phyloP scores from a whole-genome alignment of 2,329 filamentous ascomycete genomes.

The Fusarium longipes region DNA sequence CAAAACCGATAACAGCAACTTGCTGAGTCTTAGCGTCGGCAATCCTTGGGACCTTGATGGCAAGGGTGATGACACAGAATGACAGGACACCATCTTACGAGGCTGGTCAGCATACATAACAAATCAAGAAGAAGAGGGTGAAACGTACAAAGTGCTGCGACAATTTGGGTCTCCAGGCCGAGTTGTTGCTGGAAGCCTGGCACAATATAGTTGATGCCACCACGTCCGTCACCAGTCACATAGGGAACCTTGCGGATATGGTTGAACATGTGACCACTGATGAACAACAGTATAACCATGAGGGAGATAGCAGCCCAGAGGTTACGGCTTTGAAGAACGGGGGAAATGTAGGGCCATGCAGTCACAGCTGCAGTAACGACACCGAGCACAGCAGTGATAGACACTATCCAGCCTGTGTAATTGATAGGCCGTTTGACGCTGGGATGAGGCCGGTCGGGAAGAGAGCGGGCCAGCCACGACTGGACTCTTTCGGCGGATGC shows the following conservation, averaged over 20 bases:
- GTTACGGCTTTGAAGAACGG: conserved; percentile 88
- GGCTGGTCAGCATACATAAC: neutral
- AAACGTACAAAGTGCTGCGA: conserved; percentile 88
- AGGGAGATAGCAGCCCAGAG: conserved; percentile 92
- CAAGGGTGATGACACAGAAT: conserved; percentile 90
- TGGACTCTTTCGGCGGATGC: conserved; percentile 82
- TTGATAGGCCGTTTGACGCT: conserved; percentile 86
- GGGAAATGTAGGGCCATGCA: conserved; percentile 81
- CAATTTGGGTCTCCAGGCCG: conserved; percentile 93
- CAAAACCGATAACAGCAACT: conserved; percentile 83
- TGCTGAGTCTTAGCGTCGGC: conserved; percentile 81
- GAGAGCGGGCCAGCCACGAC: conserved; percentile 80
- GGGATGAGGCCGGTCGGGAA: conserved; percentile 82
- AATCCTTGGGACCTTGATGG: conserved; percentile 92
- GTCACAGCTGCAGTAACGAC: conserved; percentile 75
- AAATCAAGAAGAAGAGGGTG: neutral
- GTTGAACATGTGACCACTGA: conserved; percentile 99
- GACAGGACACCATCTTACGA: conserved; percentile 74
- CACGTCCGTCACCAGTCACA: conserved; percentile 83
- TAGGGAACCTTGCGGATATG: conserved; percentile 97
- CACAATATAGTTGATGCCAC: conserved; percentile 91
- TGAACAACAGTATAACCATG: conserved; percentile 91
- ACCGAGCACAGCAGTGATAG: conserved; percentile 76
- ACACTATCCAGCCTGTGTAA: conserved; percentile 78
- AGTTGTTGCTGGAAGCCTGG: conserved; percentile 93